Conservation (phyloP, 805 yeast genomes). For the Yamadazyma philogaea region DNA sequence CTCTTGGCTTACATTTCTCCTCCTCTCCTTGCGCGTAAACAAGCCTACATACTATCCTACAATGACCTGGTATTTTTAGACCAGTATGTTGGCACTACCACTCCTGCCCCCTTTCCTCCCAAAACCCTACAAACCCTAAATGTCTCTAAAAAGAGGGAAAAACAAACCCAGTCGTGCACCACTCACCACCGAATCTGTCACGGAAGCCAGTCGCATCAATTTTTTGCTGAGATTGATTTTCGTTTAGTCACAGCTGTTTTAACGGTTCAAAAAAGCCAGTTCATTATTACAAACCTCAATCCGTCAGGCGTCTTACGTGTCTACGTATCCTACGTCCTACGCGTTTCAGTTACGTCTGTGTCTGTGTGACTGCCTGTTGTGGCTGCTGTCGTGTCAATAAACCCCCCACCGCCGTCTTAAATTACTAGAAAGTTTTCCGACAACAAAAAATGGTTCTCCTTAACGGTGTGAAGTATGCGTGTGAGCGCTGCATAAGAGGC, state of each 20-base stretch:
- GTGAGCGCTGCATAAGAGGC: constrained; percentile 94
- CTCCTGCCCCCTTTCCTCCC: no score
- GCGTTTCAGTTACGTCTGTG: constrained; percentile 5
- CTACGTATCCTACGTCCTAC: constrained; percentile 2
- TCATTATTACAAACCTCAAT: neutral
- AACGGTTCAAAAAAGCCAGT: neutral
- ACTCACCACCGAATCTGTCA: neutral
- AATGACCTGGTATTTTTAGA: no score
- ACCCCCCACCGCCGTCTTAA: neutral
- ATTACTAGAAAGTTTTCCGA: neutral
- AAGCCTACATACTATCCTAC: no score
- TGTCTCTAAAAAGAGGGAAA: neutral
- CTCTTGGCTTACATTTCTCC: no score
- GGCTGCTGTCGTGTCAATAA: neutral
- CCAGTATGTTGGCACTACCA: no score
- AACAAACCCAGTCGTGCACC: neutral
- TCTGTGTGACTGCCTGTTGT: constrained; percentile 1
- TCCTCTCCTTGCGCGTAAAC: no score
- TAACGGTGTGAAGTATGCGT: constrained; percentile 92
- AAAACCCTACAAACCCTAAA: neutral
- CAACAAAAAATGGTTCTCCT: constrained; percentile 69
- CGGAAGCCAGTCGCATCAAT: neutral
- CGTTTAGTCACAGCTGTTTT: neutral
- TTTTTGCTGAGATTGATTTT: neutral
- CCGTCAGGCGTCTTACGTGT: constrained; percentile 2